phyloP scores from a whole-genome alignment of 2,329 filamentous ascomycete genomes.

The Botrytis tulipae region DNA sequence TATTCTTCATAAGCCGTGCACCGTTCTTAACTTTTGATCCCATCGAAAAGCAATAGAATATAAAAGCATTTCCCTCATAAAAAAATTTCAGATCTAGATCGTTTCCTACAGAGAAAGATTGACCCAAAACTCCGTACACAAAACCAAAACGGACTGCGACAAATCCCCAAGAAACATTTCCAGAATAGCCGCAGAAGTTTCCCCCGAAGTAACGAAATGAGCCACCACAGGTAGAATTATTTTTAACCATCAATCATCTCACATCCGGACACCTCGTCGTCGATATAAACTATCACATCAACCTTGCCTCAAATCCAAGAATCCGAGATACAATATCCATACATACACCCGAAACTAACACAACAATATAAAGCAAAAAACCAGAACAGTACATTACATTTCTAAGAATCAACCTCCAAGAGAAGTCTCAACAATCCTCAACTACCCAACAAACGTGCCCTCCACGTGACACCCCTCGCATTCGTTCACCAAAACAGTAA shows the following conservation, averaged over 20 bases:
- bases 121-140: neutral
- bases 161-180: neutral
- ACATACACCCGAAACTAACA: too few relatives aligned
- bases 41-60: fast-evolving
- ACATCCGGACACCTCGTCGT: neutral
- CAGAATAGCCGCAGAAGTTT: neutral
- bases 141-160: neutral
- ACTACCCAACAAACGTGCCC: neutral
- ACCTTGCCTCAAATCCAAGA: neutral
- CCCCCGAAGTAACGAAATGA: neutral
- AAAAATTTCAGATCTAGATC: fast-evolving
- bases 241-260: neutral
- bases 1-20: neutral
- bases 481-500: neutral
- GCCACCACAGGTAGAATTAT: neutral
- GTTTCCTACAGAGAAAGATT: neutral
- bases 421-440: too few relatives aligned
- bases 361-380: fast-evolving
- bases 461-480: neutral
- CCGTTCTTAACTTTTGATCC: neutral
- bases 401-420: neutral
- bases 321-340: neutral
- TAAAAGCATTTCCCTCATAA: fast-evolving
- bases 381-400: too few relatives aligned
- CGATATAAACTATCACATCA: neutral